Percentiles rank a stretch among this genome's conserved stretches.
Conservation (phyloP, 1,284 basidiomycete species). For the Pyrrhoderma noxium region DNA sequence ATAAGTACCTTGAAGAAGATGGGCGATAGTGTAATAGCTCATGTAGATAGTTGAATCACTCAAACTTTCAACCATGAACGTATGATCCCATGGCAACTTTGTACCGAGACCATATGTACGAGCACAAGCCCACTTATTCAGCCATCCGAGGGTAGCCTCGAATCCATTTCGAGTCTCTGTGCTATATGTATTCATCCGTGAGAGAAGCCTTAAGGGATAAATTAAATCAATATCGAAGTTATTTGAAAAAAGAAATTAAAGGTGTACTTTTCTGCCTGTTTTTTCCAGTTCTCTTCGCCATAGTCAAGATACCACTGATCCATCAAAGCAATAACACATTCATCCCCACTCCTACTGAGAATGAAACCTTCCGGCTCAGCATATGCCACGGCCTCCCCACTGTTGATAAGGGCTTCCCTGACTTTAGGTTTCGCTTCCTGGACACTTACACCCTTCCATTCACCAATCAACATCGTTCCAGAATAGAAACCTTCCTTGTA, state of each 20-base stretch:
- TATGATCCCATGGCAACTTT: constrained; percentile 93
- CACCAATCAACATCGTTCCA: constrained; percentile 85
- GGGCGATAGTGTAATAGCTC: constrained; percentile 95
- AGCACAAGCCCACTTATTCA: constrained; percentile 99
- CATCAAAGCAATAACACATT: constrained; percentile 96
- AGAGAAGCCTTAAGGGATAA: constrained; percentile 52
- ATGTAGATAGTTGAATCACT: constrained; percentile 99
- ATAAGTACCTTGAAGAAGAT: constrained; percentile 71
- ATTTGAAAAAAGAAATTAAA: not conserved
- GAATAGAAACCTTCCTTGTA: constrained; percentile 99
- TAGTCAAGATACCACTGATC: constrained; percentile 99
- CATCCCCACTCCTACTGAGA: constrained; percentile 85
- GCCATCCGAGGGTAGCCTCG: constrained; percentile 88
- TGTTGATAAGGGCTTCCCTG: constrained; percentile 76
- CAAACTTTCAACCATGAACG: constrained; percentile 94
- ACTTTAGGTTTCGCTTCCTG: constrained; percentile 91
- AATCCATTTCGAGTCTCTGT: constrained; percentile 88
- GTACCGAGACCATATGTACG: constrained; percentile 95
- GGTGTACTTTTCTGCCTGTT: constrained; percentile 73
- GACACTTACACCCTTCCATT: constrained; percentile 82
- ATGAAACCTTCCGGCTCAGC: constrained; percentile 95
- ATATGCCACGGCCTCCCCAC: constrained; percentile 80
- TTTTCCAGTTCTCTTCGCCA: constrained; percentile 86
- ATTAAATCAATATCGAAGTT: constrained; percentile 3
- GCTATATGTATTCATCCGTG: constrained; percentile 86